Conservation (phyloP, 2,329 filamentous ascomycete species). For the Byssoonygena ceratinophila region DNA sequence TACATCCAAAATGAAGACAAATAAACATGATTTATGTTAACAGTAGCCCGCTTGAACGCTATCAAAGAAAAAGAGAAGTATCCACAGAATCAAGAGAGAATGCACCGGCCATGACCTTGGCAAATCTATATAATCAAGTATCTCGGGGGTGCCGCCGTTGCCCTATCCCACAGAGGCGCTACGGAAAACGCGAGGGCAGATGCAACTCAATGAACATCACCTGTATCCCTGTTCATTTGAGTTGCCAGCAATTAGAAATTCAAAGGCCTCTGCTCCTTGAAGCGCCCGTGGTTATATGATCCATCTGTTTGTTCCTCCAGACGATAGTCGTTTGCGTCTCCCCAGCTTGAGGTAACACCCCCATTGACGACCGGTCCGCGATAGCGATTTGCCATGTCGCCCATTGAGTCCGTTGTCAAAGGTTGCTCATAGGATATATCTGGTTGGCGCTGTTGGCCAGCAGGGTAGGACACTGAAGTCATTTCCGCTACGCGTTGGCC, state of each 20-base stretch:
- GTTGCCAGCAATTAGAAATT: no score
- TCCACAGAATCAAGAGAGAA: neutral
- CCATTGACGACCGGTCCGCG: slow-evolving; percentile 12
- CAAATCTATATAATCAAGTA: no score
- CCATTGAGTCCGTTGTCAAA: slow-evolving; percentile 30
- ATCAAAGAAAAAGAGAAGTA: neutral
- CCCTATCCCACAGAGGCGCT: no score
- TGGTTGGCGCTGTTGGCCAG: slow-evolving; percentile 11
- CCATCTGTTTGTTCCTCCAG: neutral
- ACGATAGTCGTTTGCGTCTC: neutral
- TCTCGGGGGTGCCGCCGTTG: no score
- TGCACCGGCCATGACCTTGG: no score
- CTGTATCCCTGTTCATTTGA: no score
- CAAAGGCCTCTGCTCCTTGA: neutral
- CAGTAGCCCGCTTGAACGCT: neutral
- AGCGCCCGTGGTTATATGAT: neutral
- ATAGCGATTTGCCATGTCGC: slow-evolving; percentile 23
- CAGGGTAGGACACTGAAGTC: slow-evolving; percentile 10
- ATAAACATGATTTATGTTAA: neutral
- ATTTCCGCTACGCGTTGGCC: slow-evolving; percentile 28
- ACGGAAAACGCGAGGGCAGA: no score
- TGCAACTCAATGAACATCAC: no score
- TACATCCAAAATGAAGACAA: neutral
- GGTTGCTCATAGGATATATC: slow-evolving; percentile 28
- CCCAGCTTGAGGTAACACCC: neutral